A percentile compares a stretch with the other conserved stretches of the same genome.
Evolutionary conservation across 768 basidiomycete species (phyloP).

Genomic region (Termitomyces sp.): DNA sequence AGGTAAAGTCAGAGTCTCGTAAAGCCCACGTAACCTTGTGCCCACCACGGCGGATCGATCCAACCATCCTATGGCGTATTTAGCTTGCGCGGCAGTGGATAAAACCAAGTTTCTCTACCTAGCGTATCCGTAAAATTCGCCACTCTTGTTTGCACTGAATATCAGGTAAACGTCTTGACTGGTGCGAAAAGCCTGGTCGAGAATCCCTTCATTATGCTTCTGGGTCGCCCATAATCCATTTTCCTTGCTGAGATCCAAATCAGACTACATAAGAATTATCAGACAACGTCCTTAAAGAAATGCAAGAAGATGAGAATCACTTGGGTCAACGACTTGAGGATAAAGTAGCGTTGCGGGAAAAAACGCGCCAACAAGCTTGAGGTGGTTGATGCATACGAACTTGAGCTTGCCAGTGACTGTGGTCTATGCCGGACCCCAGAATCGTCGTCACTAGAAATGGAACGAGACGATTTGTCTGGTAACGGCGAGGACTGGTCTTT

Average conservation of each 20-base stretch:
- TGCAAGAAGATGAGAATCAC: constrained; percentile 32
- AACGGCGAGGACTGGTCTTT: constrained; percentile 21
- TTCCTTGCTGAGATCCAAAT: constrained; percentile 75
- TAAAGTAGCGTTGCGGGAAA: constrained; percentile 90
- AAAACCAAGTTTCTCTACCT: constrained; percentile 38
- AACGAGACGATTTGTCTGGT: constrained; percentile 22
- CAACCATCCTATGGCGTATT: constrained; percentile 53
- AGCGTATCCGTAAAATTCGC: constrained; percentile 93
- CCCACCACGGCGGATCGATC: constrained; percentile 52
- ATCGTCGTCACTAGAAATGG: constrained; percentile 41
- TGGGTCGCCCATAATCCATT: constrained; percentile 90
- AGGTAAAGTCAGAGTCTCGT: constrained; percentile 26
- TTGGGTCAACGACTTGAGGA: constrained; percentile 82
- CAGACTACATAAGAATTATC: constrained; percentile 39
- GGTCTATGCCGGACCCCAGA: constrained; percentile 14
- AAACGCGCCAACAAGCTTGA: constrained; percentile 72
- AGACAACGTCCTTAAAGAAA: background rate
- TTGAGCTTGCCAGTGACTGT: constrained; percentile 43
- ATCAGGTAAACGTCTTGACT: constrained; percentile 84
- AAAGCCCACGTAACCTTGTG: constrained; percentile 55
- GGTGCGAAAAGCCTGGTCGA: constrained; percentile 93
- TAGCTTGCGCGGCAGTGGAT: background rate
- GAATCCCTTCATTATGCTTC: constrained; percentile 82
- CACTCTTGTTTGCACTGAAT: constrained; percentile 90
- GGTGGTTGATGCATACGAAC: constrained; percentile 74